Evolutionary conservation across 768 basidiomycete genomes (phyloP).

Genomic region (Trametes villosa): DNA sequence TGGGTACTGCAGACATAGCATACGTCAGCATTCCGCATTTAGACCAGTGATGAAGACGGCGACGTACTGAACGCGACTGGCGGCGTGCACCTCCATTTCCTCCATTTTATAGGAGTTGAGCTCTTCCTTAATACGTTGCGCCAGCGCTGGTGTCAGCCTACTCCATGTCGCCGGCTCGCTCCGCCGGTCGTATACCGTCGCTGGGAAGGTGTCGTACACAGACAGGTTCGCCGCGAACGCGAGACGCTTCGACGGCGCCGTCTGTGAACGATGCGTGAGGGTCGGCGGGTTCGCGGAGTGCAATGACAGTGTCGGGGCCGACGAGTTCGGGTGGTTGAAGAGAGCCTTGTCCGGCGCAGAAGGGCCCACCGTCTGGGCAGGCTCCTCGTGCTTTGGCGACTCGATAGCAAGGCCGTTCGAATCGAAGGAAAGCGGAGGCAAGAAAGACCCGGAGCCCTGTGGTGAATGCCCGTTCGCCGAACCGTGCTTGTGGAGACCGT

Average conservation of each 20-base stretch:
- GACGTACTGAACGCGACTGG: conserved; percentile 87
- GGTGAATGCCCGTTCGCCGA: conserved; percentile 32
- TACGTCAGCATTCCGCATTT: conserved; percentile 12
- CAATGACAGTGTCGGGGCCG: conserved; percentile 83
- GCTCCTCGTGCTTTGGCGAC: conserved; percentile 44
- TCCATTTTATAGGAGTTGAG: conserved; percentile 99
- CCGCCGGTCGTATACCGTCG: conserved; percentile 89
- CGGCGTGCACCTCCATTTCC: conserved; percentile 98
- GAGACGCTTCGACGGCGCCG: conserved; percentile 69
- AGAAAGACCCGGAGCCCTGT: conserved; percentile 34
- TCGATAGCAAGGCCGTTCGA: conserved; percentile 39
- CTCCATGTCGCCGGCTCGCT: conserved; percentile 98
- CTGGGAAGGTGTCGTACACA: conserved; percentile 96
- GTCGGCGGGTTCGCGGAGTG: conserved; percentile 48
- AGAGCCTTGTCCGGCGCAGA: conserved; percentile 51
- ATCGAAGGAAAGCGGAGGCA: conserved; percentile 66
- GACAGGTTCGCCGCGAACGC: conserved; percentile 91
- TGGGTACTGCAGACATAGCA: conserved; percentile 61
- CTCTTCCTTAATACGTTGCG: conserved; percentile 97
- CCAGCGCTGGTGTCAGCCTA: conserved; percentile 89
- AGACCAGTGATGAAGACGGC: conserved; percentile 12
- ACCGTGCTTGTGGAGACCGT: conserved; percentile 78
- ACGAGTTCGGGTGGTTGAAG: conserved; percentile 89
- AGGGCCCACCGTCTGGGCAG: conserved; percentile 37
- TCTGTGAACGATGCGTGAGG: conserved; percentile 73